A percentile compares a stretch with the other conserved stretches of the same genome.
Conservation (phyloP, 2,329 filamentous ascomycete genomes). For the Exophiala alcalophila region DNA sequence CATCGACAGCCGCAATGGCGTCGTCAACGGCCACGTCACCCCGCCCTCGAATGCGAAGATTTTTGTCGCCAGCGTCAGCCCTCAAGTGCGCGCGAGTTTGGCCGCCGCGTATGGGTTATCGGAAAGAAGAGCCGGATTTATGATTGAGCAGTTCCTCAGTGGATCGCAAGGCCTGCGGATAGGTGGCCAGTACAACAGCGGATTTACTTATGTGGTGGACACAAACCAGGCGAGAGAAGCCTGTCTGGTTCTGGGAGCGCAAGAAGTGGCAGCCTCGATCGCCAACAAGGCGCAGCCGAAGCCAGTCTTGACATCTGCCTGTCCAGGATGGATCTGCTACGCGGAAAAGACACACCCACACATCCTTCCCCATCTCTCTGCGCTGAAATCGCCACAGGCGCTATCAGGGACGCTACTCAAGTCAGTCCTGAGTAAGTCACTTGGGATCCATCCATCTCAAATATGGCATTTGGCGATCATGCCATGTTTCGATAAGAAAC, state of each 20-base stretch:
- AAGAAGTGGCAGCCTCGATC: constrained; percentile 60
- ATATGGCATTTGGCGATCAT: constrained; percentile 96
- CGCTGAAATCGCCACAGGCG: constrained; percentile 90
- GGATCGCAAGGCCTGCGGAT: constrained; percentile 66
- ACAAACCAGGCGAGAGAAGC: constrained; percentile 81
- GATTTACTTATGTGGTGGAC: constrained; percentile 86
- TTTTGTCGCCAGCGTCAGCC: constrained; percentile 89
- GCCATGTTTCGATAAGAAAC: constrained; percentile 99
- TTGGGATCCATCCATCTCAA: constrained; percentile 69
- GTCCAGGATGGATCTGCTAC: constrained; percentile 98
- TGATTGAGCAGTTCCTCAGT: constrained; percentile 77
- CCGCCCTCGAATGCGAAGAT: constrained; percentile 58
- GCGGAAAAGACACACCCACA: constrained; percentile 97
- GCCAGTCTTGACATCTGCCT: constrained; percentile 73
- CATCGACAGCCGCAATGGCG: constrained; percentile 31
- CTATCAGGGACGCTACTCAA: constrained; percentile 87
- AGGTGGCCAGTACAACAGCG: constrained; percentile 69
- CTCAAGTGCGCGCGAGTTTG: constrained; percentile 83
- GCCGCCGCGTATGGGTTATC: constrained; percentile 77
- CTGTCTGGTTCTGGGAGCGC: constrained; percentile 73
- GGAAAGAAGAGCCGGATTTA: constrained; percentile 69
- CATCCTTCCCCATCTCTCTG: constrained; percentile 84
- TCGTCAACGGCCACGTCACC: constrained; percentile 47
- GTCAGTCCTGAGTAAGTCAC: constrained; percentile 69
- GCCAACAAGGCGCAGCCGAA: constrained; percentile 30